Conservation (phyloP, 306 rosid species). For the Vicia faba region DNA sequence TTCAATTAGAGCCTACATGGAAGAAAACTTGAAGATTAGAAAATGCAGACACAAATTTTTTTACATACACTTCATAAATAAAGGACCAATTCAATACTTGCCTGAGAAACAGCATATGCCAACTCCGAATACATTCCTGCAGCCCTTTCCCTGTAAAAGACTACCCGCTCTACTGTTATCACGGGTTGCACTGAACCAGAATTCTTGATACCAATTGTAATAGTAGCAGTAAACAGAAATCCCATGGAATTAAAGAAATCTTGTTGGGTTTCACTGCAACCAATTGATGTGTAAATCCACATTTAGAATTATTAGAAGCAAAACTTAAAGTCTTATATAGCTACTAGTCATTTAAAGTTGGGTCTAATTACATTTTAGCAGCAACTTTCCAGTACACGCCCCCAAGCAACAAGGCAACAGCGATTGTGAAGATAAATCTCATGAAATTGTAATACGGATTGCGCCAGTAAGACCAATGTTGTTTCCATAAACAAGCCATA, state of each 20-base stretch:
- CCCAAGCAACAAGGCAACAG: slow-evolving; percentile 49
- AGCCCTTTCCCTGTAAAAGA: slow-evolving; percentile 62
- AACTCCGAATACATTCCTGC: slow-evolving; percentile 69
- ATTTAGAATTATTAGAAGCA: slow-evolving; percentile 19
- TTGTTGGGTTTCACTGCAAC: slow-evolving; percentile 42
- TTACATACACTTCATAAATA: neutral
- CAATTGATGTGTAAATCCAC: neutral
- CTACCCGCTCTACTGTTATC: slow-evolving; percentile 51
- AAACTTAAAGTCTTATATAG: slow-evolving; percentile 20
- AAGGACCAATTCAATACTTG: slow-evolving; percentile 13
- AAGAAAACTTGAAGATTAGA: slow-evolving; percentile 13
- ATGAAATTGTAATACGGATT: slow-evolving; percentile 8
- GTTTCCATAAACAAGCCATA: slow-evolving; percentile 28
- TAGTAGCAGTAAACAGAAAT: slow-evolving; percentile 61
- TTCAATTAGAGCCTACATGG: slow-evolving; percentile 48
- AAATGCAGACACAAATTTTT: neutral
- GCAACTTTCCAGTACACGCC: slow-evolving; percentile 65
- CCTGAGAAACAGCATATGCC: slow-evolving; percentile 68
- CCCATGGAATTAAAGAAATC: slow-evolving; percentile 63
- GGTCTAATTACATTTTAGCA: slow-evolving; percentile 60
- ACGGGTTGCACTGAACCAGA: slow-evolving; percentile 51
- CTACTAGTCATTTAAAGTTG: slow-evolving; percentile 8
- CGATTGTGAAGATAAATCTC: slow-evolving; percentile 45
- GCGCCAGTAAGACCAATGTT: slow-evolving; percentile 22
- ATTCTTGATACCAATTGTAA: slow-evolving; percentile 50